A percentile compares a stretch with the other conserved stretches of the same genome.
Evolutionary conservation across 2,329 filamentous ascomycete species (phyloP).

Genomic region (Mycocentrospora acerina): DNA sequence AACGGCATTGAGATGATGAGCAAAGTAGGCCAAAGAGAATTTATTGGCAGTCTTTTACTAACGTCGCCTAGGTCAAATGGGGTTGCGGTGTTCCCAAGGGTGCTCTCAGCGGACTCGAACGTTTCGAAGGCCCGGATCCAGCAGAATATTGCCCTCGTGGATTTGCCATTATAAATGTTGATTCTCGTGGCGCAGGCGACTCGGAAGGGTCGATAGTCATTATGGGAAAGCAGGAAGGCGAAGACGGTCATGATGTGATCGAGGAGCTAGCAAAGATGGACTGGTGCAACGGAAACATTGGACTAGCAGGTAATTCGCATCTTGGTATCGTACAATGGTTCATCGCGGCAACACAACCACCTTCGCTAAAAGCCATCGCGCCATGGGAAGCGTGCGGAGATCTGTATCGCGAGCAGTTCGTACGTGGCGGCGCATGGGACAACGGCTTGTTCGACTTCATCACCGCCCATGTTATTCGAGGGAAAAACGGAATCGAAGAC

Average conservation of each 20-base stretch:
- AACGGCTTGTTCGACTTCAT: slow-evolving; percentile 8
- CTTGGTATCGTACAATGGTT: slow-evolving; percentile 47
- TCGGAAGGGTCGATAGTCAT: slow-evolving; percentile 31
- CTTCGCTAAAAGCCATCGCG: slow-evolving; percentile 46
- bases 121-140: slow-evolving; percentile 48
- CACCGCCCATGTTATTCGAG: slow-evolving; percentile 22
- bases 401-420: slow-evolving; percentile 13
- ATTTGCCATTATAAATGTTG: slow-evolving; percentile 36
- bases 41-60: too few species aligned
- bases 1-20: slow-evolving; percentile 10
- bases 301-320: slow-evolving; percentile 43
- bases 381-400: slow-evolving; percentile 50
- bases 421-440: slow-evolving; percentile 13
- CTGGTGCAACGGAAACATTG: slow-evolving; percentile 50
- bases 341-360: slow-evolving; percentile 46
- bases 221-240: slow-evolving; percentile 31
- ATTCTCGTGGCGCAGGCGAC: slow-evolving; percentile 27
- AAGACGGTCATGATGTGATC: slow-evolving; percentile 50
- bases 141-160: slow-evolving; percentile 32
- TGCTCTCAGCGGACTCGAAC: slow-evolving; percentile 30
- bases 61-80: too few species aligned
- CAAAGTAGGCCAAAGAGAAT: too few species aligned
- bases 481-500: slow-evolving; percentile 9
- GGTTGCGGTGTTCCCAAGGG: slow-evolving; percentile 7
- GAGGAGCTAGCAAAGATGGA: slow-evolving; percentile 43